Evolutionary conservation across 116 monocot genomes (phyloP).

Genomic region (Posidonia oceanica): DNA sequence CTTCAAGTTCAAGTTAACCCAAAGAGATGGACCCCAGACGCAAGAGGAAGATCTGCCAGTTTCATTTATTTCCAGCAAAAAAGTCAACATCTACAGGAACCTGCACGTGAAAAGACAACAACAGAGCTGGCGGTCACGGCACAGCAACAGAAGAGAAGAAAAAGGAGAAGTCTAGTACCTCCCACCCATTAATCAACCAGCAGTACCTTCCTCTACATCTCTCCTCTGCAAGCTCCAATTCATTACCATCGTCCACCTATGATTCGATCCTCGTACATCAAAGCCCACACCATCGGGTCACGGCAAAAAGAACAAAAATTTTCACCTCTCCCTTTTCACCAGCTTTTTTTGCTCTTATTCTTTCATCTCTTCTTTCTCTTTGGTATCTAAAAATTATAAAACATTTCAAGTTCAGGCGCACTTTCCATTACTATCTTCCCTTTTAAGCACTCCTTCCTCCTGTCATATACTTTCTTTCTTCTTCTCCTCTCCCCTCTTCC

Average conservation of each 20-base stretch:
- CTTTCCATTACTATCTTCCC: constrained; percentile 41
- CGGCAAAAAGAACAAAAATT: not conserved
- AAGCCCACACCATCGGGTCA: not conserved
- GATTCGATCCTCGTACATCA: not conserved
- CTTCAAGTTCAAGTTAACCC: not conserved
- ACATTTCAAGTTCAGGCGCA: constrained; percentile 22
- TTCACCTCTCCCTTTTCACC: constrained; percentile 2
- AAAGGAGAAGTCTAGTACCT: too few relatives aligned
- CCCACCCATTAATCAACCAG: not conserved
- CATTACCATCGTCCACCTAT: not conserved
- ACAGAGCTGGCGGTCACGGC: constrained; percentile 7
- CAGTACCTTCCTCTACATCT: not conserved
- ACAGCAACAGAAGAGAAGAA: too few relatives aligned
- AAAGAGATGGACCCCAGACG: not conserved
- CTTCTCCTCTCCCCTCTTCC: constrained; percentile 8
- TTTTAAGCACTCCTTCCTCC: constrained; percentile 59
- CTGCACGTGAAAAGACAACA: constrained; percentile 14
- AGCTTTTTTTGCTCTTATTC: not conserved
- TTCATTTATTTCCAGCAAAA: not conserved
- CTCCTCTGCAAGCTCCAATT: not conserved
- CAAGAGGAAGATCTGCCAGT: not conserved
- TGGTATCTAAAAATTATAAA: not conserved
- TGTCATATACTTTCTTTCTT: constrained; percentile 13
- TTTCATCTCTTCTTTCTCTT: not conserved
- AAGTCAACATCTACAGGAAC: constrained; percentile 24